Conservation (phyloP, 352 stramenopile genomes). For the Globisporangium echinulatum region DNA sequence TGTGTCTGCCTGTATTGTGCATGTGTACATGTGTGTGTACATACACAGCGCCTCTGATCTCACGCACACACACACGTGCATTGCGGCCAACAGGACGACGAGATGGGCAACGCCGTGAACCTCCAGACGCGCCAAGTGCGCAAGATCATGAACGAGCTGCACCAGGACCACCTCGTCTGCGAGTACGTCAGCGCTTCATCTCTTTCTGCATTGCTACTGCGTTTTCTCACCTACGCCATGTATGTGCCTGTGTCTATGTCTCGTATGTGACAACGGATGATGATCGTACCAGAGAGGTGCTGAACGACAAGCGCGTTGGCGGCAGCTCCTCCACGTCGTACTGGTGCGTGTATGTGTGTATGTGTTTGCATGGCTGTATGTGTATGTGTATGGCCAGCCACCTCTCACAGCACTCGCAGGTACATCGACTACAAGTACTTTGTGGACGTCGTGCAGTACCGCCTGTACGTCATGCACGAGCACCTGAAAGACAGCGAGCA, state of each 20-base stretch:
- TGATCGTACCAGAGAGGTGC: conserved; percentile 46
- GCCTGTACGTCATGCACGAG: conserved; percentile 84
- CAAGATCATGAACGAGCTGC: conserved; percentile 87
- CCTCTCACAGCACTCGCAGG: conserved; percentile 9
- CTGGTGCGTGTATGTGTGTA: conserved; percentile 27
- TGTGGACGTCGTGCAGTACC: conserved; percentile 85
- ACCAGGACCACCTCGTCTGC: conserved; percentile 82
- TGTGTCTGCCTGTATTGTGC: background rate
- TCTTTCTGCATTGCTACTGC: background rate
- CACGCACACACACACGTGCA: background rate
- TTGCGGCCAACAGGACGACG: conserved; percentile 46
- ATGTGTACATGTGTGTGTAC: background rate
- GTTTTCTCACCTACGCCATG: background rate
- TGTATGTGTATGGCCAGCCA: background rate
- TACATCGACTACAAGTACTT: conserved; percentile 93
- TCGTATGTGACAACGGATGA: too few relatives aligned
- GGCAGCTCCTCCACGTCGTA: conserved; percentile 86
- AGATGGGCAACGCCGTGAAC: conserved; percentile 86
- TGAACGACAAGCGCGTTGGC: conserved; percentile 81
- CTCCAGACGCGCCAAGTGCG: conserved; percentile 84
- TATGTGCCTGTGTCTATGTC: too few relatives aligned
- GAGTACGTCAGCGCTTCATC: conserved; percentile 33
- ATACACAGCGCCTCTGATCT: too few relatives aligned
- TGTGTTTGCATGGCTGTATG: too few relatives aligned
- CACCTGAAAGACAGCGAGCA: conserved; percentile 83